phyloP scores from a whole-genome alignment of 768 basidiomycete species.

The Macrolepiota fuliginosa region DNA sequence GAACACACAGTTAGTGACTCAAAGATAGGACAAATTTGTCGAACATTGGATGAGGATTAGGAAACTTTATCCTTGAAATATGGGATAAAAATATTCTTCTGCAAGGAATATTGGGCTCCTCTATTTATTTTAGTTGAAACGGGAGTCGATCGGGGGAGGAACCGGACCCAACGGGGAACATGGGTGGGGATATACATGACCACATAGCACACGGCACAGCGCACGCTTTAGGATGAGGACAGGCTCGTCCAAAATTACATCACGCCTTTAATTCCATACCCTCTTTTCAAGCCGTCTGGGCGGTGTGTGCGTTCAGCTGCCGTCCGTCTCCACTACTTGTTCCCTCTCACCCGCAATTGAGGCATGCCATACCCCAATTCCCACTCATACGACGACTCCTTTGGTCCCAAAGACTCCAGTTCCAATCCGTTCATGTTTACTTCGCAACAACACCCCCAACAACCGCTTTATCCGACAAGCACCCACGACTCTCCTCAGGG shows the following conservation, averaged over 20 bases:
- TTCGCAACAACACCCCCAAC: constrained; percentile 2
- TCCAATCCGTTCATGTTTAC: neutral
- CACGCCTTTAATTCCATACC: constrained; percentile 12
- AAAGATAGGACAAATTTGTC: neutral
- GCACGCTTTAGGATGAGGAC: constrained; percentile 3
- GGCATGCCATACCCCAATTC: constrained; percentile 8
- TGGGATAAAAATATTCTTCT: neutral
- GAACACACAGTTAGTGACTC: neutral
- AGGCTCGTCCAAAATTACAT: constrained; percentile 13
- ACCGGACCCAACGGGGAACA: constrained; percentile 13
- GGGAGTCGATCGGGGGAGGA: constrained; percentile 9
- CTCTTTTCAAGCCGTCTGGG: constrained; percentile 9
- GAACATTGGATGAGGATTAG: neutral
- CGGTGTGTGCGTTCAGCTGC: constrained; percentile 1
- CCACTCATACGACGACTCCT: constrained; percentile 5
- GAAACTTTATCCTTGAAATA: neutral
- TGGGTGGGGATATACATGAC: constrained; percentile 9
- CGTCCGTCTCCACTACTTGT: neutral
- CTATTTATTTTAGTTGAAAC: constrained; percentile 12
- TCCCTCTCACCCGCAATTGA: neutral
- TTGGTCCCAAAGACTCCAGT: neutral
- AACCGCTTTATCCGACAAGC: neutral
- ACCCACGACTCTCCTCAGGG: constrained; percentile 18
- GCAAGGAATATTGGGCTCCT: neutral
- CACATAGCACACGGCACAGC: constrained; percentile 8